Evolutionary conservation across 352 stramenopile species (phyloP).

Genomic region (Phytophthora podocarpi): DNA sequence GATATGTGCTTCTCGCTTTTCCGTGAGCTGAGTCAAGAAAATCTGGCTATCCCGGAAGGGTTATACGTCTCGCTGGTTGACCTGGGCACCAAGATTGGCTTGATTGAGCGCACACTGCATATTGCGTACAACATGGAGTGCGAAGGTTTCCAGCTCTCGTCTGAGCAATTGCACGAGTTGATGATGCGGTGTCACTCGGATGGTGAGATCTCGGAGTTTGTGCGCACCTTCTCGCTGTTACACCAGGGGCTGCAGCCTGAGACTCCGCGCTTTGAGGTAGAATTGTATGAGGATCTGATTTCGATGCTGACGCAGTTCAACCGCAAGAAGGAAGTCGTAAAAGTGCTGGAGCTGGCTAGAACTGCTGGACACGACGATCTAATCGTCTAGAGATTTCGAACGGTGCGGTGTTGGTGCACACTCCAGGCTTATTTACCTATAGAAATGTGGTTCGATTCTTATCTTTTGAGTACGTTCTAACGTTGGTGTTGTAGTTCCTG

Average conservation of each 20-base stretch:
- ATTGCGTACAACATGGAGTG: conserved; percentile 88
- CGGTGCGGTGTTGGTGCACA: not conserved
- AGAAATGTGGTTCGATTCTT: conserved; percentile 28
- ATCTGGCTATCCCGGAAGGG: conserved; percentile 52
- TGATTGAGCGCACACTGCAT: conserved; percentile 74
- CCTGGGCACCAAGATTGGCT: conserved; percentile 58
- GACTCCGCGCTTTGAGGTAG: conserved; percentile 50
- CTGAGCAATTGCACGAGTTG: conserved; percentile 54
- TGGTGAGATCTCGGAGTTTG: conserved; percentile 56
- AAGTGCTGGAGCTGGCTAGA: conserved; percentile 49
- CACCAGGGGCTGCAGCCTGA: conserved; percentile 49
- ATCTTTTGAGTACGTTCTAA: conserved; percentile 11
- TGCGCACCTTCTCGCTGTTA: conserved; percentile 69
- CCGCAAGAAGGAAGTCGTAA: conserved; percentile 46
- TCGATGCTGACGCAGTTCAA: conserved; percentile 49
- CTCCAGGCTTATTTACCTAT: conserved; percentile 28
- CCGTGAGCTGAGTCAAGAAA: conserved; percentile 47
- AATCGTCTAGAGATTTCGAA: conserved; percentile 18
- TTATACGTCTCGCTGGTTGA: conserved; percentile 67
- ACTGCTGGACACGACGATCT: conserved; percentile 31
- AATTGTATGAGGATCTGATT: conserved; percentile 67
- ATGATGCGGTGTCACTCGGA: conserved; percentile 51
- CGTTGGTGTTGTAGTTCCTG: conserved; percentile 6
- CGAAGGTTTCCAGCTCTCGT: conserved; percentile 63
- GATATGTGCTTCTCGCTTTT: conserved; percentile 79